Evolutionary conservation across 2,329 filamentous ascomycete genomes (phyloP).

Genomic region (Chrysoporthe austroafricana): DNA sequence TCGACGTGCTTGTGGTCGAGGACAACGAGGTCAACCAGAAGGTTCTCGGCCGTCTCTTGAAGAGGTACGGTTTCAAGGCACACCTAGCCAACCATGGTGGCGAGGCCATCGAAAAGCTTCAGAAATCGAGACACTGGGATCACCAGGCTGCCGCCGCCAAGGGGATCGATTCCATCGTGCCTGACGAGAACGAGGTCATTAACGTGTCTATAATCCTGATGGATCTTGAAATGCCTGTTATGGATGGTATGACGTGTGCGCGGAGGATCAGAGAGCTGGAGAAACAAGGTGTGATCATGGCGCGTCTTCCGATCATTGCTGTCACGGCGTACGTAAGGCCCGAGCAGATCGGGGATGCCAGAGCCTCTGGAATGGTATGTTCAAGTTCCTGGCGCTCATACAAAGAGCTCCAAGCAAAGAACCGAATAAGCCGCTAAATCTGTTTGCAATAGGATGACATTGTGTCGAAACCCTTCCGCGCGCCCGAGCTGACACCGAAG

Average conservation of each 20-base stretch:
- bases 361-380: slow-evolving; percentile 73
- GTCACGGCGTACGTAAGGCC: slow-evolving; percentile 80
- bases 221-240: slow-evolving; percentile 81
- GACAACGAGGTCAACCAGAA: slow-evolving; percentile 71
- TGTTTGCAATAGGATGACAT: slow-evolving; percentile 62
- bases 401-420: neutral
- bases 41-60: slow-evolving; percentile 64
- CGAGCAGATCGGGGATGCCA: slow-evolving; percentile 73
- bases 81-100: slow-evolving; percentile 66
- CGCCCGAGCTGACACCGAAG: slow-evolving; percentile 70
- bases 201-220: slow-evolving; percentile 73
- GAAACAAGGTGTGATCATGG: slow-evolving; percentile 59
- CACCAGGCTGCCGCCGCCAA: slow-evolving; percentile 14
- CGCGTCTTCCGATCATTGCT: slow-evolving; percentile 78
- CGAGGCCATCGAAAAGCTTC: slow-evolving; percentile 59
- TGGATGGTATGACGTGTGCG: slow-evolving; percentile 79
- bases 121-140: slow-evolving; percentile 60
- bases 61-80: slow-evolving; percentile 63
- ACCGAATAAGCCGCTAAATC: neutral
- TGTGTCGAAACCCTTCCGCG: slow-evolving; percentile 80
- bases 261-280: slow-evolving; percentile 71
- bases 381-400: too few relatives aligned
- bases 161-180: slow-evolving; percentile 14
- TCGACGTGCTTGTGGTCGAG: slow-evolving; percentile 67
- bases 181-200: slow-evolving; percentile 49